Conservation (phyloP, 1,284 basidiomycete species). For the Mrakiaceae sp. region DNA sequence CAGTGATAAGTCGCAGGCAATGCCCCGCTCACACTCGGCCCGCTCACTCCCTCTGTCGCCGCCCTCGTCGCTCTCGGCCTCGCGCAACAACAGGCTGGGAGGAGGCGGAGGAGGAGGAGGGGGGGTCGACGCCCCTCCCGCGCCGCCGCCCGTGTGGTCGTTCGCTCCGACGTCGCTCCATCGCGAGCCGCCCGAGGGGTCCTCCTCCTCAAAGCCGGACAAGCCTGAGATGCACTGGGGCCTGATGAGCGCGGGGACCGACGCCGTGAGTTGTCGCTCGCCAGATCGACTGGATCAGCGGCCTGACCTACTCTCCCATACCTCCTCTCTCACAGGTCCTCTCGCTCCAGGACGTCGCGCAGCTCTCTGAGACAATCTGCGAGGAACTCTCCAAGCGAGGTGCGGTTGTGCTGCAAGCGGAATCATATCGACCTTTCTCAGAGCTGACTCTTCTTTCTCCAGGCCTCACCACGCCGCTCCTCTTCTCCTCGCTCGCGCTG, state of each 20-base stretch:
- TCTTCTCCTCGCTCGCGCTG: slow-evolving; percentile 75
- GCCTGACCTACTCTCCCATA: background rate
- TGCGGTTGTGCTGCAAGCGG: slow-evolving; percentile 19
- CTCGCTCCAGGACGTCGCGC: slow-evolving; percentile 57
- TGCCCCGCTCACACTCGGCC: too few species aligned
- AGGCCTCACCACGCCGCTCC: slow-evolving; percentile 74
- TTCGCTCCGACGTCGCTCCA: too few species aligned
- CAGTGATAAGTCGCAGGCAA: too few species aligned
- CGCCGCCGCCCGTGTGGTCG: too few species aligned
- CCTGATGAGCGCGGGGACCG: slow-evolving; percentile 2
- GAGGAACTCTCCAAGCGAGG: slow-evolving; percentile 56
- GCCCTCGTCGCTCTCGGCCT: too few species aligned
- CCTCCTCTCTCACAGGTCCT: slow-evolving; percentile 36
- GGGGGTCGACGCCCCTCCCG: too few species aligned
- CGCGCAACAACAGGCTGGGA: too few species aligned
- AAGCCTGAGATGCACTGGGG: slow-evolving; percentile 3
- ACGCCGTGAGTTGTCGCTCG: background rate
- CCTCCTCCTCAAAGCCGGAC: too few species aligned
- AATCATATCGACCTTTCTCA: background rate
- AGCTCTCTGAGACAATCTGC: slow-evolving; percentile 56
- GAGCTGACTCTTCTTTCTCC: background rate
- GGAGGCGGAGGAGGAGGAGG: too few species aligned
- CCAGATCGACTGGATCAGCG: too few species aligned
- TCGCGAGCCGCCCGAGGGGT: too few species aligned
- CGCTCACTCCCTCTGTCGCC: too few species aligned